Evolutionary conservation across 2,329 filamentous ascomycete species (phyloP).

Genomic region (Pseudogymnoascus sp.): DNA sequence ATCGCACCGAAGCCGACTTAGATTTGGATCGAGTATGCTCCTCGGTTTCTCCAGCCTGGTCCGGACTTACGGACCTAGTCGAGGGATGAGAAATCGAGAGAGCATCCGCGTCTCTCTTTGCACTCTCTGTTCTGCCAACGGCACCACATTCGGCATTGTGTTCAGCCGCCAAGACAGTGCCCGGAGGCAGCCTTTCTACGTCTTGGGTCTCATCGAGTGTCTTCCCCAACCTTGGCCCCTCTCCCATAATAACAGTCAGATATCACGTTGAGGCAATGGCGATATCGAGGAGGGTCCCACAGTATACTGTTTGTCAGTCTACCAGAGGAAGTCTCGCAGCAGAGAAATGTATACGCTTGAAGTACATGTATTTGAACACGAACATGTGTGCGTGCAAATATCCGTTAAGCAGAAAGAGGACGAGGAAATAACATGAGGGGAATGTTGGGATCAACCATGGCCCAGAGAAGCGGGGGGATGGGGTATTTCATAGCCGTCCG

Average conservation of each 20-base stretch:
- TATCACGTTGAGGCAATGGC: background rate
- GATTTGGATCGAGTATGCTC: slow-evolving; percentile 21
- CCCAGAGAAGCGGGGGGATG: background rate
- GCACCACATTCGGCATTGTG: background rate
- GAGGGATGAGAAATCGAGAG: slow-evolving; percentile 17
- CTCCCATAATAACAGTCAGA: background rate
- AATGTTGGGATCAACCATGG: background rate
- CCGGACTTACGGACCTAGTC: slow-evolving; percentile 13
- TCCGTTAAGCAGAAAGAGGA: background rate
- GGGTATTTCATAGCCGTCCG: background rate
- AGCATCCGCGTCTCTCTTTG: slow-evolving; percentile 9
- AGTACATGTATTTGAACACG: background rate
- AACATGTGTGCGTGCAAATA: background rate
- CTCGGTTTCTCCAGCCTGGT: slow-evolving; percentile 4
- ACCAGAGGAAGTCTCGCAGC: background rate
- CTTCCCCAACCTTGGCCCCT: background rate
- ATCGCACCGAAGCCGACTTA: slow-evolving; percentile 32
- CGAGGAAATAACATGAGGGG: slow-evolving; percentile 3
- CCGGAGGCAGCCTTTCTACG: background rate
- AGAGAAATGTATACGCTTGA: background rate
- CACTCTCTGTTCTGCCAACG: background rate
- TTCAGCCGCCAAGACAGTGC: background rate
- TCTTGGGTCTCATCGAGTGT: background rate
- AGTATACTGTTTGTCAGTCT: background rate
- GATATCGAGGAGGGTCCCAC: background rate